Evolutionary conservation across 2,329 filamentous ascomycete genomes (phyloP), one percentile per base, ranked within the genome.

Genomic region (Arachnomyces sp.): DNA sequence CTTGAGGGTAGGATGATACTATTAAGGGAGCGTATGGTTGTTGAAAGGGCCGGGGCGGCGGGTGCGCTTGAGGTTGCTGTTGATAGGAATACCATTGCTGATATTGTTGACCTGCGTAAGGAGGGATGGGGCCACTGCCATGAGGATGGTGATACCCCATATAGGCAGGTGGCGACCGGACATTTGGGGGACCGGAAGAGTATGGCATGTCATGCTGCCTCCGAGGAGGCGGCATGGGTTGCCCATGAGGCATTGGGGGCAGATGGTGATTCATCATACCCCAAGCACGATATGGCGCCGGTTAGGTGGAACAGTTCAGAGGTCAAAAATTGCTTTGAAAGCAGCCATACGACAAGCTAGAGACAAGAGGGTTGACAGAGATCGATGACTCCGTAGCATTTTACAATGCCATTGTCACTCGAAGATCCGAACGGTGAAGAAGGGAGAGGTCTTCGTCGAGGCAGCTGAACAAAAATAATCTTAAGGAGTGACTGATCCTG

Each of bases 151-250:
- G 71, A 50, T 67, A 64, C 51, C 61, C 54, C 69, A 77, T 79
- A 53, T 82, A 77, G 36, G 66, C 76, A 43, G 75, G 76, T 46
- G 74, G 73, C 42, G 75, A 70, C 43, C 66, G 66, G 61, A 79
- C 72, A 49, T 71, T 74, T 25, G 71, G 67, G 37, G 62, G 64
- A 6, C 56, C 60, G 9, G 60, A 51, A 14, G 60, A 54, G 49
- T 70, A 71, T 25, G 64, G 51, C 40, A 65, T 57, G 36, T 71
- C 65, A 50, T 67, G 64, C 49, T 67, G 66, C 46, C 65, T 64
- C 45, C 66, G 65, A 48, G 65, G 64, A 40, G 67, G 67, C 54
- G 68, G 67, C 56, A 71, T 71, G 32, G 68, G 67, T 57, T 68
- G 66, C 63, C 66, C 66, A 59, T 68, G 65, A 47, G 57, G 62